Evolutionary conservation across 2,329 filamentous ascomycete genomes (phyloP), one percentile per base, ranked within the genome.

Genomic region (Bipolaris gigantea): DNA sequence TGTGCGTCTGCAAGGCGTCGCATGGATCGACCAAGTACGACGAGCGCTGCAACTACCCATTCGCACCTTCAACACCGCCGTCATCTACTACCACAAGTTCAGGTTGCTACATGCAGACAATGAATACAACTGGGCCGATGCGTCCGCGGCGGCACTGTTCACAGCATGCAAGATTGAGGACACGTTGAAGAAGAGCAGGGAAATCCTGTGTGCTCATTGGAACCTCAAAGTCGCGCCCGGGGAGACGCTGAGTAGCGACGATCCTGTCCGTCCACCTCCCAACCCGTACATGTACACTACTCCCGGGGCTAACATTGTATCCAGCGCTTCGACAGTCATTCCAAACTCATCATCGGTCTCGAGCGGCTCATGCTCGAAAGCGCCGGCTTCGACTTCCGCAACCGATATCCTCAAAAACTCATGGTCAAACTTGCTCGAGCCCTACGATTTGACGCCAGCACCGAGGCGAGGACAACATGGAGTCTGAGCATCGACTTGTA

Each of bases 161-260:
- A 89, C 92, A 2, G 92, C 92, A 2, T 97, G 93, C 80, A 99
- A 99, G 78, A 92, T 95, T 41, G 94, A 99, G 75, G 94, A 99
- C 74, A 99, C 94, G 0, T 84, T 97, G 62, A 99, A 99, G 77
- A 97, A 97, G 79, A 96, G 91, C 3, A 86, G 85, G 53, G 94
- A 99, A 60, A 95, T 99, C 57, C 80, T 97, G 15, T 95, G 91
- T 54, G 92, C 92, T 1, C 88, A 90, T 21, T 91, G 93, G 76
- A 97, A 96, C 69, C 78, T 96, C 34, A 94, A 92, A 75, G 83
- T 80, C 76, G 70, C 84, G 66, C 62, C 87, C 76, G 73, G 89
- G 74, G 82, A 91, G 75, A 75, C 89, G 73, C 72, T 87, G 34
- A 88, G 88, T 16, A 84, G 89, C 3, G 93, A 97, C 73, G 92